These are phyloP conservation scores for Vitis amurensis DNA, from an alignment of 164 flowering plant genomes.

Conservation along the genomic window DNA sequence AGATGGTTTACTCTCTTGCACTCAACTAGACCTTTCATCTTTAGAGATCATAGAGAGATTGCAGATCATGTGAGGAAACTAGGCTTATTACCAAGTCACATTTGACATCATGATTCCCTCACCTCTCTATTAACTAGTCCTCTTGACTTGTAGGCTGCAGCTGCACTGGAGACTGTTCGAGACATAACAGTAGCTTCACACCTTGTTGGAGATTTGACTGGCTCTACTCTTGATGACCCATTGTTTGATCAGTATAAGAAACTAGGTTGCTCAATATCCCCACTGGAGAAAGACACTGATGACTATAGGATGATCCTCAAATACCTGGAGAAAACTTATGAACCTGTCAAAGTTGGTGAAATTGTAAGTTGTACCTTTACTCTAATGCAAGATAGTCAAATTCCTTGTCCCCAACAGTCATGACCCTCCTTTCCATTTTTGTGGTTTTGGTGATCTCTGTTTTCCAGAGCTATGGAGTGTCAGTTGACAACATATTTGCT, in stretches of 20 bases:
- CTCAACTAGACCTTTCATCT: slow-evolving; percentile 64
- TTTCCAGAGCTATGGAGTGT: slow-evolving; percentile 60
- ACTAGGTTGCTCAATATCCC: slow-evolving; percentile 55
- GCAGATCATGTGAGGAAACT: slow-evolving; percentile 69
- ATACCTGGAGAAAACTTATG: slow-evolving; percentile 77
- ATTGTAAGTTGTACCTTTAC: slow-evolving; percentile 35
- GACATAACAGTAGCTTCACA: slow-evolving; percentile 68
- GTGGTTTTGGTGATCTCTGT: background rate
- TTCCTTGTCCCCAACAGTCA: background rate
- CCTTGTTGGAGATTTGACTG: slow-evolving; percentile 72
- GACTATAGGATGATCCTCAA: slow-evolving; percentile 75
- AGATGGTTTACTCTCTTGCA: slow-evolving; percentile 78
- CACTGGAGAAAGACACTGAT: slow-evolving; percentile 58
- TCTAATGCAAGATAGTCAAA: background rate
- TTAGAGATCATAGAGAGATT: slow-evolving; percentile 50
- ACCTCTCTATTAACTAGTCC: too few species aligned
- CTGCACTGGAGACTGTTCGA: slow-evolving; percentile 60
- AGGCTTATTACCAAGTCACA: background rate
- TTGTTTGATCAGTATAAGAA: slow-evolving; percentile 53
- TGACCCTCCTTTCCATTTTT: background rate
- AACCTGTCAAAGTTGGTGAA: slow-evolving; percentile 66
- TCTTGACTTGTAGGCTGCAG: slow-evolving; percentile 50
- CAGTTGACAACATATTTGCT: slow-evolving; percentile 57
- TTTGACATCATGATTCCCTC: too few species aligned
- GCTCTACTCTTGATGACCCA: slow-evolving; percentile 74